Evolutionary conservation across 768 basidiomycete genomes (phyloP).

Genomic region (Auriscalpium orientale): DNA sequence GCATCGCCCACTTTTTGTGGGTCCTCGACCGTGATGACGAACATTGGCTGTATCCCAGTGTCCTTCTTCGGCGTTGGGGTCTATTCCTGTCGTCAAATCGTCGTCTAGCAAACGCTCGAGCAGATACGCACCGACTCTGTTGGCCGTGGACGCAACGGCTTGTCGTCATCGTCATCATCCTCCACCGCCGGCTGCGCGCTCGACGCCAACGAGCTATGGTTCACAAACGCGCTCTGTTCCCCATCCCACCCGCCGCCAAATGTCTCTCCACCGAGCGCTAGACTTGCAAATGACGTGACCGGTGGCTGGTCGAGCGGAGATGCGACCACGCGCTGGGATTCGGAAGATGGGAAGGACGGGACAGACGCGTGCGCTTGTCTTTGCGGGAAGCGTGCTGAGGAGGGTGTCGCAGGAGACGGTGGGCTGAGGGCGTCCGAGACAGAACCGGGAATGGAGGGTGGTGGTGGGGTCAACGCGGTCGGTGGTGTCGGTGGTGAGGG

Average conservation of each 20-base stretch:
- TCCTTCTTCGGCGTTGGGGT: slow-evolving; percentile 22
- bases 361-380: slow-evolving; percentile 8
- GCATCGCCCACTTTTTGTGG: slow-evolving; percentile 97
- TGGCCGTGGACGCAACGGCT: slow-evolving; percentile 20
- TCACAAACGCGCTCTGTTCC: slow-evolving; percentile 17
- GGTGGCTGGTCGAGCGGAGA: slow-evolving; percentile 25
- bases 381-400: slow-evolving; percentile 12
- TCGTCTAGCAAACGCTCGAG: slow-evolving; percentile 1
- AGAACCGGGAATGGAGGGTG: background rate
- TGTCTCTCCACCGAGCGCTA: slow-evolving; percentile 40
- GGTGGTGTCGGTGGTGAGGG: slow-evolving; percentile 17
- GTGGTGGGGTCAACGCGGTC: background rate
- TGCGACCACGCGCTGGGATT: slow-evolving; percentile 13
- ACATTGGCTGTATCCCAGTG: slow-evolving; percentile 57
- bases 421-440: background rate
- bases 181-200: slow-evolving; percentile 9
- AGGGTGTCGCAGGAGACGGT: slow-evolving; percentile 8
- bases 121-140: slow-evolving; percentile 18
- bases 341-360: slow-evolving; percentile 2
- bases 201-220: slow-evolving; percentile 21
- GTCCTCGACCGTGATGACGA: slow-evolving; percentile 88
- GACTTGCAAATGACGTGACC: slow-evolving; percentile 31
- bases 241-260: slow-evolving; percentile 42
- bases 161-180: slow-evolving; percentile 27
- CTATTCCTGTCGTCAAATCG: background rate